phyloP scores from a whole-genome alignment of 2,329 filamentous ascomycete genomes.

The Cladosporium sp. region DNA sequence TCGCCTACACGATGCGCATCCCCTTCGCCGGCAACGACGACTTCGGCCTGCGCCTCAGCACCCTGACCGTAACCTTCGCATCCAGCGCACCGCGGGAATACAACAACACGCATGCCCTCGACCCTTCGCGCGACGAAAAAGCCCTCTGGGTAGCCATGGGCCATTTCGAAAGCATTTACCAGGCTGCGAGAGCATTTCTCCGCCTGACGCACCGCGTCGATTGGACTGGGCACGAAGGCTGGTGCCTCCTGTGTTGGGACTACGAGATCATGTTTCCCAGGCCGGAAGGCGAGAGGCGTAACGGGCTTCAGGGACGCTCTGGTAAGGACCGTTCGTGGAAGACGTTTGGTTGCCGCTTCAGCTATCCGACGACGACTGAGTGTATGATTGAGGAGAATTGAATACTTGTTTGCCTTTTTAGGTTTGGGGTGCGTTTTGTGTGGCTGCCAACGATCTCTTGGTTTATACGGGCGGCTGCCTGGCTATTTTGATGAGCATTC shows the following conservation, averaged over 20 bases:
- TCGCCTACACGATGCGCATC: background rate
- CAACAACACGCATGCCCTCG: background rate
- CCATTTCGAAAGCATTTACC: background rate
- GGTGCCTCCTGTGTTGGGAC: background rate
- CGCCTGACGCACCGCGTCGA: background rate
- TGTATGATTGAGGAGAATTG: background rate
- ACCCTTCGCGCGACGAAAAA: background rate
- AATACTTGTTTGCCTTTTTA: background rate
- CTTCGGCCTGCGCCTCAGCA: background rate
- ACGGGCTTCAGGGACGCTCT: background rate
- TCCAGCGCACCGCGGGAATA: background rate
- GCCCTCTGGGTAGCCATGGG: background rate
- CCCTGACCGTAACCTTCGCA: background rate
- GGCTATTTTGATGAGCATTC: background rate
- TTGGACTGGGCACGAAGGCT: background rate
- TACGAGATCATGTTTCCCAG: background rate
- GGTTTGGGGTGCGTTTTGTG: background rate
- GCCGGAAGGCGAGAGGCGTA: no score
- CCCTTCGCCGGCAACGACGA: background rate
- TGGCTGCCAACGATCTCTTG: background rate
- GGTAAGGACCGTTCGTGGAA: background rate
- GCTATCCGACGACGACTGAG: background rate
- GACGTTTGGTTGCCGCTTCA: background rate
- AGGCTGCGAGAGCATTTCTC: background rate
- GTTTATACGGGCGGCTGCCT: background rate